Base-by-base conservation (phyloP, 306 rosid genomes). In the Argentina anserina region DNA sequence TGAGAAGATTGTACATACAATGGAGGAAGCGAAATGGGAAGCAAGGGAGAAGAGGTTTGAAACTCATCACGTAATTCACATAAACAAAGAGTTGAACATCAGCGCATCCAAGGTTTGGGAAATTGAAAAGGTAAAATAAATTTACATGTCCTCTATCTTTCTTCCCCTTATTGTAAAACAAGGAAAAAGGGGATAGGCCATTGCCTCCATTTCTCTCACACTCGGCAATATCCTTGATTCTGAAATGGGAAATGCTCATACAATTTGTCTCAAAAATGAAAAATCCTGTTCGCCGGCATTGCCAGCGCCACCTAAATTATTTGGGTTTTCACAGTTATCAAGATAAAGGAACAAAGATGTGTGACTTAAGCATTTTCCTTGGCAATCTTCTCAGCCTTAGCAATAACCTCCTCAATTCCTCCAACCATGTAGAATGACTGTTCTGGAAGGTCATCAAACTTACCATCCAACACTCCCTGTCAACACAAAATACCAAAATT, bases 391-490 rank as follows among this genome's bases (percentile, higher is more conserved):
- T 94, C 99, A 7, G 97, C 99, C 87, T 94, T 91, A 0, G 96
- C 97, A 79, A 94, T 73, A 72, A 90, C 97, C 79, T 94, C 99
- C 1, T 94, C 99, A 66, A 94, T 94, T 20, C 99, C 99, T 34
- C 99, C 97, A 58, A 94, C 99, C 99, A 94, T 94, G 84, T 94
- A 94, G 78, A 94, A 94, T 26, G 99, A 79, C 21, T 94, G 99
- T 75, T 94, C 99, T 1, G 96, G 1, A 70, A 94, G 93, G 81
- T 94, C 99, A 73, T 94, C 99, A 11, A 85, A 94, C 74, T 91
- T 94, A 1, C 99, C 99, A 75, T 94, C 99, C 88, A 94, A 88
- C 73, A 94, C 97, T 47, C 96, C 97, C 97, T 94, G 90, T 33
- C 73, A 15, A 56, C 58, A 10, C 40, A 69, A 62, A 67, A 83